phyloP scores from a whole-genome alignment of 1,139 yeast species.

The Yamadazyma mexicana region DNA sequence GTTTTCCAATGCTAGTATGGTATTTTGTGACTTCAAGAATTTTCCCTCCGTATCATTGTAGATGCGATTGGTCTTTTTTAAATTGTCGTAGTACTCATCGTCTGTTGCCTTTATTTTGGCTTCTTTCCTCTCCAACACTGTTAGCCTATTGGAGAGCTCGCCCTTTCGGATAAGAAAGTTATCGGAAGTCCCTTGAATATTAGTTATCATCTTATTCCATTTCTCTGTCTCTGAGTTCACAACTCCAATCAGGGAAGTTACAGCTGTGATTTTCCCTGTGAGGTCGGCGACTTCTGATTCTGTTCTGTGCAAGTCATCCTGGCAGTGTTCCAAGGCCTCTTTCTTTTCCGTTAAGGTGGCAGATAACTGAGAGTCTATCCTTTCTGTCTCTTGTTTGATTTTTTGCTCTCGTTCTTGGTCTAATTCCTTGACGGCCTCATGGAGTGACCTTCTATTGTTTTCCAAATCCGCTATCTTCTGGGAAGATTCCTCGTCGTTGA shows the following conservation, averaged over 20 bases:
- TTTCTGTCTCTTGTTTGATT: conserved; percentile 20
- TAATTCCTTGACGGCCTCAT: conserved; percentile 10
- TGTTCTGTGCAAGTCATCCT: conserved; percentile 1
- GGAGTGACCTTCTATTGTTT: conserved; percentile 12
- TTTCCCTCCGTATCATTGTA: conserved; percentile 18
- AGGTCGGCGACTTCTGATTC: conserved; percentile 10
- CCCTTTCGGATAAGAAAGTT: conserved; percentile 9
- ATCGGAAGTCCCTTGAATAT: conserved; percentile 5
- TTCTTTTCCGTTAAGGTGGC: conserved; percentile 6
- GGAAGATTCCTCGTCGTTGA: conserved; percentile 24
- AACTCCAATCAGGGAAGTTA: too few species aligned
- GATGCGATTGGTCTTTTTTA: conserved; percentile 7
- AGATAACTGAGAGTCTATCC: conserved; percentile 10
- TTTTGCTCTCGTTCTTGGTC: conserved; percentile 16
- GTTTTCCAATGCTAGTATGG: conserved; percentile 48
- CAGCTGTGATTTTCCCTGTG: background rate
- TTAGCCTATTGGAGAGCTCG: conserved; percentile 8
- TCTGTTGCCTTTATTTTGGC: conserved; percentile 8
- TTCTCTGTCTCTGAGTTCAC: conserved; percentile 8
- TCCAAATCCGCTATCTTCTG: conserved; percentile 20
- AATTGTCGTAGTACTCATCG: conserved; percentile 8
- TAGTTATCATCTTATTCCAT: conserved; percentile 1
- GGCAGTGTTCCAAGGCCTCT: conserved; percentile 4
- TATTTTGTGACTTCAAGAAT: conserved; percentile 22
- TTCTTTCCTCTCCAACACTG: conserved; percentile 13